These are phyloP conservation scores for Verticillium dahliae DNA, from an alignment of 2,329 filamentous ascomycete species.

Conservation along the genomic window DNA sequence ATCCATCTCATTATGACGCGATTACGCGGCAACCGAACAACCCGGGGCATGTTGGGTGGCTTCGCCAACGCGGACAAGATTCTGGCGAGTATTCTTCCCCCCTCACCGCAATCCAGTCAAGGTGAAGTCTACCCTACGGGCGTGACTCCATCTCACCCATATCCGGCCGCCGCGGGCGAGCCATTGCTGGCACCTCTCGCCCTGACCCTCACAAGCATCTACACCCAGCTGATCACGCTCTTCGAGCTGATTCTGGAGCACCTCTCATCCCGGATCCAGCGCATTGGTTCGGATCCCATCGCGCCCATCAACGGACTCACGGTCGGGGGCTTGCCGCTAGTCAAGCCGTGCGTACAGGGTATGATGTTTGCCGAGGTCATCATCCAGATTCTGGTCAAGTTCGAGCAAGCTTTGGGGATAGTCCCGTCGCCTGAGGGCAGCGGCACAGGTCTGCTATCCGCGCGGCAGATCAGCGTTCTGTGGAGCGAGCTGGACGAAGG, in stretches of 20 bases:
- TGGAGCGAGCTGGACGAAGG: background rate
- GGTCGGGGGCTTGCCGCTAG: background rate
- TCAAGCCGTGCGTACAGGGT: background rate
- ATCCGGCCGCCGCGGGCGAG: background rate
- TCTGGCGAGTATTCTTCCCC: background rate
- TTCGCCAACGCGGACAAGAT: background rate
- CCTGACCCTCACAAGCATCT: conserved; percentile 1
- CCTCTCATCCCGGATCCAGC: background rate
- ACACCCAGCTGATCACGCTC: conserved; percentile 1
- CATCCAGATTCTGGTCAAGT: background rate
- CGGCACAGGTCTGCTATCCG: background rate
- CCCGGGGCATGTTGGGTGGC: background rate
- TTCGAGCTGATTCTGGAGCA: conserved; percentile 13
- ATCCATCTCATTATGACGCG: background rate
- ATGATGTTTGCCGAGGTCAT: background rate
- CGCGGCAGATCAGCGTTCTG: background rate
- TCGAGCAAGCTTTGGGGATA: background rate
- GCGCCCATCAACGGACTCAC: background rate
- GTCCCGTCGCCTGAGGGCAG: background rate
- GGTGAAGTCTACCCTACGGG: background rate
- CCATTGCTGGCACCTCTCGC: background rate
- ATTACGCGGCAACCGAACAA: background rate
- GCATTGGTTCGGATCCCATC: background rate
- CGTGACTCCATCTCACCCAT: background rate
- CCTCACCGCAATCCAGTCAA: background rate